A percentile compares a stretch with the other conserved stretches of the same genome.
Conservation (phyloP, 495 filamentous ascomycete species). For the Lichina pygmaea region DNA sequence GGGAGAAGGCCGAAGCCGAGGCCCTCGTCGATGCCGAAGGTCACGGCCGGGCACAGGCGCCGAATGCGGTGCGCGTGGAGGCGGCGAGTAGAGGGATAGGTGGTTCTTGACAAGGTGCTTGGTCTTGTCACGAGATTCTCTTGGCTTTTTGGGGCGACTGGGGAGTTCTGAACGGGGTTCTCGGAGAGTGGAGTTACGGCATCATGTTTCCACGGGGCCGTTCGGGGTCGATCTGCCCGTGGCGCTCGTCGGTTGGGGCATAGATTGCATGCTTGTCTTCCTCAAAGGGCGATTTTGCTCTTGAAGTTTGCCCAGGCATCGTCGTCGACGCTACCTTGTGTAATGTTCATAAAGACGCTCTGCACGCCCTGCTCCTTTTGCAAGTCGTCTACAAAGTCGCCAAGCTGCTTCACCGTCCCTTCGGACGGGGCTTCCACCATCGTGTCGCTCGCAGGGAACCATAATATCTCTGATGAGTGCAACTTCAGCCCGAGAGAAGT, state of each 20-base stretch:
- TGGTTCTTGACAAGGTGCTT: no score
- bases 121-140: no score
- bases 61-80: neutral
- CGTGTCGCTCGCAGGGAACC: conserved; percentile 61
- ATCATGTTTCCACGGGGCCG: no score
- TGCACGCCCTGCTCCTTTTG: conserved; percentile 36
- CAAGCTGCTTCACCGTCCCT: conserved; percentile 18
- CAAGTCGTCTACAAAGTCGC: conserved; percentile 20
- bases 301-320: conserved; percentile 8
- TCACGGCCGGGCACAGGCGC: neutral
- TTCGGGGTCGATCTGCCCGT: no score
- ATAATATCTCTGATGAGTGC: conserved; percentile 50
- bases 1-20: conserved; percentile 15
- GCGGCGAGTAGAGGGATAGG: no score
- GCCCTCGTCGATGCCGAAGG: neutral
- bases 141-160: no score
- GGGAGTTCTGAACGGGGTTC: no score
- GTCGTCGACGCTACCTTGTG: conserved; percentile 5
- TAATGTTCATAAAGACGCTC: conserved; percentile 37
- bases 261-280: no score
- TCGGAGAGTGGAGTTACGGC: no score
- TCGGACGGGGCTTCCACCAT: conserved; percentile 25
- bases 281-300: conserved; percentile 7
- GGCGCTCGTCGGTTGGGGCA: no score
- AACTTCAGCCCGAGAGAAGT: conserved; percentile 32